Conservation (phyloP, 208 protist genomes). For the Trypanosoma caninum region DNA sequence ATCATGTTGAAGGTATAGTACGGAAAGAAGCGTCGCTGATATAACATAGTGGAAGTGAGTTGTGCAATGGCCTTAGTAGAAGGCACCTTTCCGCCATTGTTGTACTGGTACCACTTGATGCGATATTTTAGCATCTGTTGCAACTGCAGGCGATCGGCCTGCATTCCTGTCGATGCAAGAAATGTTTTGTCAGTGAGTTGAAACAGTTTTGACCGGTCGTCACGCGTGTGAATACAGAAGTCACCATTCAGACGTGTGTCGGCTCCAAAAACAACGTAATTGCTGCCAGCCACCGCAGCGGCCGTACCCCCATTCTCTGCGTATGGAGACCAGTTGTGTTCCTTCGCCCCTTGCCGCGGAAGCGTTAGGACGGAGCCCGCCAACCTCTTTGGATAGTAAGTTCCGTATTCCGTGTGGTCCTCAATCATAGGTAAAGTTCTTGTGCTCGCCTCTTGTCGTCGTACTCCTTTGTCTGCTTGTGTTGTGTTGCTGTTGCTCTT, state of each 20-base stretch:
- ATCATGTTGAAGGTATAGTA: slow-evolving; percentile 99
- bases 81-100: slow-evolving; percentile 91
- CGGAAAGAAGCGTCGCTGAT: slow-evolving; percentile 98
- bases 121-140: slow-evolving; percentile 94
- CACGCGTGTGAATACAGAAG: slow-evolving; percentile 96
- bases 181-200: slow-evolving; percentile 92
- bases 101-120: slow-evolving; percentile 94
- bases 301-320: slow-evolving; percentile 95
- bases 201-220: slow-evolving; percentile 93
- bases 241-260: slow-evolving; percentile 98
- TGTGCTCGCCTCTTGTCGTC: too few species aligned
- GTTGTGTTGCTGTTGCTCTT: background rate
- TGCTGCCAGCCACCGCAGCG: slow-evolving; percentile 94
- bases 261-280: slow-evolving; percentile 96
- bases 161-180: slow-evolving; percentile 96
- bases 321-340: slow-evolving; percentile 91
- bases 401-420: slow-evolving; percentile 69
- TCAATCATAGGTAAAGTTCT: slow-evolving; percentile 83
- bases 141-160: slow-evolving; percentile 95
- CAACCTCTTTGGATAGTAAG: slow-evolving; percentile 75
- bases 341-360: slow-evolving; percentile 65
- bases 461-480: too few species aligned
- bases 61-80: slow-evolving; percentile 93
- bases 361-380: slow-evolving; percentile 58
- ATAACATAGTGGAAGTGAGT: slow-evolving; percentile 97